Evolutionary conservation across 352 stramenopile genomes (phyloP), one percentile per base, ranked within the genome.

Genomic region (Phytophthora citricola): DNA sequence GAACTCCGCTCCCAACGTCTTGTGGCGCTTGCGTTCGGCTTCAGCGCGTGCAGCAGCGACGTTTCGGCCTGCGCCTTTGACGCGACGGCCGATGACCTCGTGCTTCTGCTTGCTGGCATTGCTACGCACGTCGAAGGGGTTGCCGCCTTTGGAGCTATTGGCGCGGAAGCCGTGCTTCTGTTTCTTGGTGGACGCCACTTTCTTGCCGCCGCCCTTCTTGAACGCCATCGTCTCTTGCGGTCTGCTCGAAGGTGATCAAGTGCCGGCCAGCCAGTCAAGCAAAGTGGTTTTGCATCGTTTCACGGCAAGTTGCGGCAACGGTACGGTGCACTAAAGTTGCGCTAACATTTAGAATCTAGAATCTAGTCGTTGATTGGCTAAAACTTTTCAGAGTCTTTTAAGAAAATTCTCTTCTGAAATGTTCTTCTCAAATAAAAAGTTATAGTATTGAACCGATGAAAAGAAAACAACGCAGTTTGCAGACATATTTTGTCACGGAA

Each of bases 111-210:
- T 68, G 34, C 78, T 80, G 36, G 75, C 73, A 66, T 97, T 97
- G 14, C 86, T 76, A 51, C 91, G 90, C 53, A 92, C 87, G 63
- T 98, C 92, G 50, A 98, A 98, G 29, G 92, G 92, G 58, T 98
- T 98, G n/a, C 52, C 55, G 40, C 81, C 81, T 22, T 68, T 47
- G 1, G 56, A 48, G 48, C 66, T 78, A 38, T 51, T 77, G 41
- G 63, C 49, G 10, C 44, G 50, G 43, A 76, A 61, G 3, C 51
- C 65, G 29, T 61, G 60, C 52, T 70, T 73, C 55, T 52, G 66
- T 38, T 60, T 68, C 41, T 61, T 69, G 14, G 17, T 24, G 10
- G 48, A 26, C 12, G 58, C 44, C 4, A 70, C 63, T 52, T 81
- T 83, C 63, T 82, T 80, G 44, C 57, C 58, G 57, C 78, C 71